Conservation (phyloP, 1,139 yeast species). For the Candida tropicalis region DNA sequence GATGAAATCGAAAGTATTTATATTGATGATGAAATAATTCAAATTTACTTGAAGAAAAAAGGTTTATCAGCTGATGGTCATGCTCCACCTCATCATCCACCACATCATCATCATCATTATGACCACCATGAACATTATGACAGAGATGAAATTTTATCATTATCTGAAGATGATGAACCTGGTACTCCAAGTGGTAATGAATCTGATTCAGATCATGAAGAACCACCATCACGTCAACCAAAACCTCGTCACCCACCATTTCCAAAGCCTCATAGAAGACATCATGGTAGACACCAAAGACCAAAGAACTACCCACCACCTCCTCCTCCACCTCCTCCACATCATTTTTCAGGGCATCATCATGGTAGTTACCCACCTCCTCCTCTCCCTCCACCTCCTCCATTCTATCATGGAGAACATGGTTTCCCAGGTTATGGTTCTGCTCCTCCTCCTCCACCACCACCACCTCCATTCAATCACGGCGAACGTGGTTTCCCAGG, state of each 20-base stretch:
- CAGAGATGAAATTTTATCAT: background rate
- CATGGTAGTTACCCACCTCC: slow-evolving; percentile 1
- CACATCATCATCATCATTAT: background rate
- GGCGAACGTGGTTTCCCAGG: background rate
- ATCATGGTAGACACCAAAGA: background rate
- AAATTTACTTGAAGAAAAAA: background rate
- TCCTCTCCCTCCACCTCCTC: slow-evolving; percentile 7
- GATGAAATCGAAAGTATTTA: background rate
- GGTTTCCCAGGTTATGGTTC: slow-evolving; percentile 3
- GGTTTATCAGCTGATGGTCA: background rate
- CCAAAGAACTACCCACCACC: slow-evolving; percentile 2
- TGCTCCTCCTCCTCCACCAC: slow-evolving; percentile 10
- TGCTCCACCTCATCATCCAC: background rate
- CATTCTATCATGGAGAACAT: slow-evolving; percentile 10
- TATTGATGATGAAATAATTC: background rate
- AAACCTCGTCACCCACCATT: background rate
- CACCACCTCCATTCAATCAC: slow-evolving; percentile 13
- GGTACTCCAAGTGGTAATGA: background rate
- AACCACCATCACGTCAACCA: background rate
- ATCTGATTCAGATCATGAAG: slow-evolving; percentile 1
- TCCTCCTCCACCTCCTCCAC: slow-evolving; percentile 11
- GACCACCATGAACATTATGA: background rate
- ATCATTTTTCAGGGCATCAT: slow-evolving; percentile 6
- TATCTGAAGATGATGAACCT: background rate
- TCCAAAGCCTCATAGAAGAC: background rate